Evolutionary conservation across 305 asterid species (phyloP).

Genomic region (Coffea humblotiana): DNA sequence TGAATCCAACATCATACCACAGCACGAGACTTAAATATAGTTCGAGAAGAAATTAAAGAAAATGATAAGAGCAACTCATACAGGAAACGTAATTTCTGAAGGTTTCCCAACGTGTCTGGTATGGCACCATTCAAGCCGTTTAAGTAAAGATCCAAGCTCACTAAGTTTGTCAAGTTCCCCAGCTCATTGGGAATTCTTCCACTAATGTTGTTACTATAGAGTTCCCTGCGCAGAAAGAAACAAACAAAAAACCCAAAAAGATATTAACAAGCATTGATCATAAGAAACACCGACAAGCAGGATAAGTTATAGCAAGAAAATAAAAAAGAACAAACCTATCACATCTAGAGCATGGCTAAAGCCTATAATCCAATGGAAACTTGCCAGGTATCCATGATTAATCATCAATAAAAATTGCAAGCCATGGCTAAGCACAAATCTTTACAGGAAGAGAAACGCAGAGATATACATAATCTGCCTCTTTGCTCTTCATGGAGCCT

Average conservation of each 20-base stretch:
- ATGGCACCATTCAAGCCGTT: constrained; percentile 72
- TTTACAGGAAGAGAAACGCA: background rate
- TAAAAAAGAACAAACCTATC: background rate
- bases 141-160: constrained; percentile 97
- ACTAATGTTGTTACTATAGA: constrained; percentile 78
- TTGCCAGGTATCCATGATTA: background rate
- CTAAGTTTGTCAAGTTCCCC: constrained; percentile 83
- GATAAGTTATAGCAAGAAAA: background rate
- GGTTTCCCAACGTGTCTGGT: constrained; percentile 79
- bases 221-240: constrained; percentile 64
- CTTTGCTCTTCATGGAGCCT: background rate
- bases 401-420: background rate
- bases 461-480: background rate
- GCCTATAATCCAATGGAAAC: background rate
- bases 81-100: constrained; percentile 85
- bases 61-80: constrained; percentile 39
- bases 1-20: background rate
- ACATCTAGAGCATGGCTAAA: background rate
- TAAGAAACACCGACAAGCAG: background rate
- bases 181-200: constrained; percentile 84
- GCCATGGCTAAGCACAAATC: background rate
- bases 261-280: background rate
- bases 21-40: background rate
- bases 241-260: constrained; percentile 10
- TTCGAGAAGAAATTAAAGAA: constrained; percentile 2